Base-by-base conservation (phyloP, 495 filamentous ascomycete genomes). In the Hypoxylon lienhwacheense region DNA sequence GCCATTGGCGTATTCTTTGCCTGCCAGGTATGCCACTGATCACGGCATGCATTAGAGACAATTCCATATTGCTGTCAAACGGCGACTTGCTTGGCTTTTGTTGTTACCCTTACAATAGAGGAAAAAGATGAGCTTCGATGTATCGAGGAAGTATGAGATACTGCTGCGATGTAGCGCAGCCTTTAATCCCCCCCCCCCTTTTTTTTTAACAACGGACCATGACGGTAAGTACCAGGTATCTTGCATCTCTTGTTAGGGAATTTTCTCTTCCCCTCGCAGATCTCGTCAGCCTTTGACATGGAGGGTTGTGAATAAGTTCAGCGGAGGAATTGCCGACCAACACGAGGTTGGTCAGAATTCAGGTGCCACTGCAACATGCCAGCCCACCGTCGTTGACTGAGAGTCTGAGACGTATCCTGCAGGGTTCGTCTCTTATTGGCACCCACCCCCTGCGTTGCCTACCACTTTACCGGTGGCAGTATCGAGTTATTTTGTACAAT, bases 41-140 rank as follows among this genome's bases (percentile, higher is more conserved):
- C 48, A 16, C 58, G 52, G 46, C 47, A 56, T 61, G 39, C 47
- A 52, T 61, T 34, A 24, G 36, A 49, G 43, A 53, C 43, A 44
- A 19, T 15, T 41, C 19, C 44, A 40, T 54, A 49, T 37, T 47
- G 52, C 47, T 61, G 52, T 50, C 52, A 55, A 61, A 21, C 58
- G 52, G 52, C 34, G 52, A 33, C 20, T 42, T 12, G 34, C 58
- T 25, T 61, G 43, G 17, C 24, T 41, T 22, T 54, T 5, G 52
- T 61, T 46, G 22, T n/a, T n/a, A n/a, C n/a, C n/a, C n/a, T n/a
- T 47, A 61, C 58, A 31, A 21, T 52, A 55, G 47, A 51, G 35
- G 45, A 41, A 47, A 43, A 42, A 21, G 19, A 47, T 26, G 51
- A 52, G 33, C 24, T 60, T 60, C 39, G 28, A 50, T 48, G 20